These are phyloP conservation scores for Pseudopediastrum boryanum DNA, from an alignment of 139 green algal genomes.

Conservation along the genomic window DNA sequence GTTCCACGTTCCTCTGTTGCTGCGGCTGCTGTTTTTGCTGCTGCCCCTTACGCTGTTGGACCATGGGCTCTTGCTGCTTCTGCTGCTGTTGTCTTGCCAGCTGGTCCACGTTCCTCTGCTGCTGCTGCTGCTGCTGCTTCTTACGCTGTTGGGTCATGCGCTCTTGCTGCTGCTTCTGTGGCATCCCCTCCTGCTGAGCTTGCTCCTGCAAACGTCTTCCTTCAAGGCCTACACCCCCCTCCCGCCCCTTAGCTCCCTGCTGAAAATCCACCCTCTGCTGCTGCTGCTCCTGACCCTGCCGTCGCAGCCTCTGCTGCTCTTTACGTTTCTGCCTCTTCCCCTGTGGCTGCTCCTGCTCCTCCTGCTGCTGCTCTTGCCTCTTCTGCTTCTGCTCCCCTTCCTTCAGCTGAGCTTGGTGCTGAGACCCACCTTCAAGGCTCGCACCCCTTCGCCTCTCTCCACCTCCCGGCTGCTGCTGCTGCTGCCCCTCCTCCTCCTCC, in stretches of 20 bases:
- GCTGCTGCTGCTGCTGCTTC: constrained; percentile 6
- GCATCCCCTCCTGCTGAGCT: not conserved
- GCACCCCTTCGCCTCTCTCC: not conserved
- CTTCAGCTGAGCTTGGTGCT: not conserved
- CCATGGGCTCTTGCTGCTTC: not conserved
- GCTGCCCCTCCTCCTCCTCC: not conserved
- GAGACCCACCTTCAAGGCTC: not conserved
- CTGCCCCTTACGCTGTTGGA: not conserved
- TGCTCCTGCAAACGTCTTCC: not conserved
- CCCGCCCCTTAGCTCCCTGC: not conserved
- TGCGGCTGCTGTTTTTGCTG: not conserved
- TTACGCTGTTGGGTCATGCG: not conserved
- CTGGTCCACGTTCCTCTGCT: not conserved
- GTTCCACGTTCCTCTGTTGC: not conserved
- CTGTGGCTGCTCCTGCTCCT: constrained; percentile 23
- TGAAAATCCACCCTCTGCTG: not conserved
- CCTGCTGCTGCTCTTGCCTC: constrained; percentile 7
- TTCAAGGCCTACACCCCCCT: not conserved
- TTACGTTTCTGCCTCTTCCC: not conserved
- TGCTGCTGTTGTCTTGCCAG: not conserved
- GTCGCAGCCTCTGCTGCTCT: not conserved
- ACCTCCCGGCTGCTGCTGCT: not conserved
- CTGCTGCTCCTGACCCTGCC: not conserved
- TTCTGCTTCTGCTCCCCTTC: not conserved
- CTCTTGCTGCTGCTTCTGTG: not conserved